These are phyloP conservation scores for Suillus bovinus DNA, from an alignment of 768 basidiomycete genomes.

Conservation along the genomic window DNA sequence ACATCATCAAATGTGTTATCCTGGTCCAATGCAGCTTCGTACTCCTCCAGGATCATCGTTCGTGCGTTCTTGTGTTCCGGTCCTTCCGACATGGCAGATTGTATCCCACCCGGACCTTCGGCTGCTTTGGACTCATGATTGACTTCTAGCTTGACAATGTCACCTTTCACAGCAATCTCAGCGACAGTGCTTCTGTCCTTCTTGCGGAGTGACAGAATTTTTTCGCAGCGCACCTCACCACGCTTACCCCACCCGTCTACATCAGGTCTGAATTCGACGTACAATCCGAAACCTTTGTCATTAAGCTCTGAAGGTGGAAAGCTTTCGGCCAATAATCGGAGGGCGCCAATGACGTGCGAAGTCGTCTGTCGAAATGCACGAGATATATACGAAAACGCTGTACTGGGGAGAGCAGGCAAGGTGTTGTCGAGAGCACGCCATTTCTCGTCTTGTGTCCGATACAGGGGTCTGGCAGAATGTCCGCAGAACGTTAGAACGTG, in stretches of 20 bases:
- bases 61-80: conserved; percentile 44
- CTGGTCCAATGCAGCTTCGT: conserved; percentile 50
- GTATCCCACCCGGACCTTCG: conserved; percentile 1
- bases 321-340: conserved; percentile 65
- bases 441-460: conserved; percentile 61
- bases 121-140: conserved; percentile 14
- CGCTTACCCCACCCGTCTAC: conserved; percentile 84
- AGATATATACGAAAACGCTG: conserved; percentile 84
- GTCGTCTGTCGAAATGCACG: conserved; percentile 79
- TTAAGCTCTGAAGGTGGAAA: conserved; percentile 62
- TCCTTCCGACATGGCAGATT: conserved; percentile 20
- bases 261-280: conserved; percentile 83
- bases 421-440: conserved; percentile 85
- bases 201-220: conserved; percentile 62
- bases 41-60: conserved; percentile 47
- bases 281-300: conserved; percentile 70
- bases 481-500: background rate
- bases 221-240: conserved; percentile 69
- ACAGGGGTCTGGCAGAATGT: conserved; percentile 62
- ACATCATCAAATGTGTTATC: conserved; percentile 48
- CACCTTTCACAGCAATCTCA: conserved; percentile 14
- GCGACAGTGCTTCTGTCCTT: conserved; percentile 12
- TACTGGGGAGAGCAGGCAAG: conserved; percentile 64
- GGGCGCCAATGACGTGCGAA: conserved; percentile 74
- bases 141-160: conserved; percentile 20